Evolutionary conservation across 140 eudicot genomes (phyloP).

Genomic region (Cichorium intybus): DNA sequence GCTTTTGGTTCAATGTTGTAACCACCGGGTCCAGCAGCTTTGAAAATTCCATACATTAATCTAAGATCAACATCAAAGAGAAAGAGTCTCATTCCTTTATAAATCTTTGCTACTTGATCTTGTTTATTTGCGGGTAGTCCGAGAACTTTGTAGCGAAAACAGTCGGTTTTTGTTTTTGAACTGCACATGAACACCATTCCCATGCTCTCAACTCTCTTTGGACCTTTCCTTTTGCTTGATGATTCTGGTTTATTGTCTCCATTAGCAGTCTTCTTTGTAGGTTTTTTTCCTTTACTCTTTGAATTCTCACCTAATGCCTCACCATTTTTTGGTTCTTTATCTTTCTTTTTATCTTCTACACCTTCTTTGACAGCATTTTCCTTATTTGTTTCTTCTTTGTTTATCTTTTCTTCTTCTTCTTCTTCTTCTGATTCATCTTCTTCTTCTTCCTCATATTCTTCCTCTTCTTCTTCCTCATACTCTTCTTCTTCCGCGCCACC

Average conservation of each 20-base stretch:
- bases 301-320: conserved; percentile 37
- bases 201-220: conserved; percentile 64
- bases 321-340: conserved; percentile 12
- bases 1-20: conserved; percentile 87
- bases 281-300: conserved; percentile 34
- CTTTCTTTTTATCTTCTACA: conserved; percentile 25
- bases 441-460: conserved; percentile 14
- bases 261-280: conserved; percentile 28
- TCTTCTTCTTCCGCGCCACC: conserved; percentile 21
- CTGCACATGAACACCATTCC: conserved; percentile 99
- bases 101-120: conserved; percentile 69
- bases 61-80: conserved; percentile 72
- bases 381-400: conserved; percentile 9
- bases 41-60: conserved; percentile 91
- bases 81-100: conserved; percentile 92
- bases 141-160: conserved; percentile 73
- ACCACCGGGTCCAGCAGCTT: conserved; percentile 94
- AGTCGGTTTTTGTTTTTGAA: conserved; percentile 88
- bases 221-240: conserved; percentile 37
- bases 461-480: not conserved
- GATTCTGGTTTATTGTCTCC: conserved; percentile 44
- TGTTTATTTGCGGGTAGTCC: conserved; percentile 88
- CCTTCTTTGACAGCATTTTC: conserved; percentile 21
- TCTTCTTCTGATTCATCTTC: conserved; percentile 12
- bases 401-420: conserved; percentile 7